Evolutionary conservation across 1,139 yeast genomes (phyloP).

Genomic region (Suhomyces chickasaworum): DNA sequence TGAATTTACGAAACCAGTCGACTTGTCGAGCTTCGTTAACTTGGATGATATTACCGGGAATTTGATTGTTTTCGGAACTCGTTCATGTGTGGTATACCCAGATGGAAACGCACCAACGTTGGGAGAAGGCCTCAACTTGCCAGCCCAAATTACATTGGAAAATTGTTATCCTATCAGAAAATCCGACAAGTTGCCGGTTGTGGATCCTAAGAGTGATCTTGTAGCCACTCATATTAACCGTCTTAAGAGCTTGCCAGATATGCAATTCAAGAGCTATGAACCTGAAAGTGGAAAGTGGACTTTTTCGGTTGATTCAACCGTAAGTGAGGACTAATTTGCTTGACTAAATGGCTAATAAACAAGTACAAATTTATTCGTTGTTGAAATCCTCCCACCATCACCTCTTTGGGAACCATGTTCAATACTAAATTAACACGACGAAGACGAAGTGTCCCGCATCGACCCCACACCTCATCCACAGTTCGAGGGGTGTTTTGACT

Average conservation of each 20-base stretch:
- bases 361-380: not conserved
- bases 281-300: constrained; percentile 82
- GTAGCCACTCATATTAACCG: constrained; percentile 70
- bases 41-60: constrained; percentile 67
- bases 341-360: too few relatives aligned
- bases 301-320: constrained; percentile 45
- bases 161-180: constrained; percentile 78
- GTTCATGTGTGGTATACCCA: constrained; percentile 74
- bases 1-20: constrained; percentile 80
- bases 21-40: constrained; percentile 64
- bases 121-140: constrained; percentile 85
- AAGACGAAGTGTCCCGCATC: not conserved
- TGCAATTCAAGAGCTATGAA: constrained; percentile 75
- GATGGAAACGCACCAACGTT: constrained; percentile 61
- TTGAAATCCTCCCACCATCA: not conserved
- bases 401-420: too few relatives aligned
- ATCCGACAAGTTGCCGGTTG: constrained; percentile 71
- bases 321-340: constrained; percentile 2
- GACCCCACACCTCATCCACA: not conserved
- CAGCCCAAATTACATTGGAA: constrained; percentile 70
- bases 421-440: too few relatives aligned
- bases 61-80: constrained; percentile 60
- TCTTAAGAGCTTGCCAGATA: constrained; percentile 59
- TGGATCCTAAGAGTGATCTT: constrained; percentile 75
- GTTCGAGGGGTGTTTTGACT: not conserved